A percentile compares a stretch with the other conserved stretches of the same genome.
Conservation (phyloP, 495 filamentous ascomycete species). For the Usnea hakonensis region DNA sequence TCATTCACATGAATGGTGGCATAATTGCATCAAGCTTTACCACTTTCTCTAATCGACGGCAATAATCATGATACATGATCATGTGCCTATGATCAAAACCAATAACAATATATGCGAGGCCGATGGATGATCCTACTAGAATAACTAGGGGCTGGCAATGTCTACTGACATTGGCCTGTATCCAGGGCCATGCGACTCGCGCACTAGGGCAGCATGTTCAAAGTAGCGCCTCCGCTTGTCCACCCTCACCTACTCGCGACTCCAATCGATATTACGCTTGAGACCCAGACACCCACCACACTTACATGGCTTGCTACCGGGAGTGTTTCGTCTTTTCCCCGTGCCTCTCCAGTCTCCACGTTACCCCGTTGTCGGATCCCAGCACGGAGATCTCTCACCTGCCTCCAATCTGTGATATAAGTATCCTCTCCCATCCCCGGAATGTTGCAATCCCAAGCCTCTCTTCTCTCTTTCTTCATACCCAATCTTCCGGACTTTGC, state of each 20-base stretch:
- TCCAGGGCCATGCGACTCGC: slow-evolving; percentile 16
- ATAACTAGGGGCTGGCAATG: neutral
- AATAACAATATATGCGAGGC: slow-evolving; percentile 12
- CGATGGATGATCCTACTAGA: no score
- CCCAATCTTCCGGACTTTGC: neutral
- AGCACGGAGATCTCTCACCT: neutral
- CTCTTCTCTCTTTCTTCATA: slow-evolving; percentile 3
- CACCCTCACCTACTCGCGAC: slow-evolving; percentile 2
- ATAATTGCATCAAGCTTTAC: no score
- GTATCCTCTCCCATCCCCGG: slow-evolving; percentile 3
- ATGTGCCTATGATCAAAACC: neutral
- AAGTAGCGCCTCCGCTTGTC: slow-evolving; percentile 15
- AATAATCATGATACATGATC: neutral
- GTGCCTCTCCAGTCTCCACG: slow-evolving; percentile 15
- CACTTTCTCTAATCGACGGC: no score
- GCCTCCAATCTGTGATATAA: slow-evolving; percentile 3
- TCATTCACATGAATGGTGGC: no score
- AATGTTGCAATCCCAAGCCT: neutral
- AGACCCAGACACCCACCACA: neutral
- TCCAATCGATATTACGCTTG: neutral
- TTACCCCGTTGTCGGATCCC: slow-evolving; percentile 12
- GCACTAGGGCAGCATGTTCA: slow-evolving; percentile 11
- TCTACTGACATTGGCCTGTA: neutral
- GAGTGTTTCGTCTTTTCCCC: slow-evolving; percentile 17
- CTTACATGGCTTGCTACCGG: neutral